phyloP scores from a whole-genome alignment of 1,139 yeast species.

The Sugiyamaella sp. region DNA sequence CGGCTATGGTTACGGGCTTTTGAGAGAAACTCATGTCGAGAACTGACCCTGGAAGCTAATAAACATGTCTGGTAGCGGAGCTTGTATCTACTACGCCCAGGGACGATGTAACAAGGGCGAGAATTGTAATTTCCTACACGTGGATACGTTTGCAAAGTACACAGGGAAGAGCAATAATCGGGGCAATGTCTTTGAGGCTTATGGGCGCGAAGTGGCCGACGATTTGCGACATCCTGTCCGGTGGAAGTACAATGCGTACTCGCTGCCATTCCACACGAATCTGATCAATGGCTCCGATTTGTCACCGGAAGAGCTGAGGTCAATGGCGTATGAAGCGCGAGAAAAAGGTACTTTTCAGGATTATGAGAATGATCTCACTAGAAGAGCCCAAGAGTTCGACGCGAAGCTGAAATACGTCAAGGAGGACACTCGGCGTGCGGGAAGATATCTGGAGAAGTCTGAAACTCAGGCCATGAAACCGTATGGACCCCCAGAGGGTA shows the following conservation, averaged over 20 bases:
- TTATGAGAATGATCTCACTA: conserved; percentile 47
- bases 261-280: conserved; percentile 37
- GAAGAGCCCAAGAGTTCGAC: conserved; percentile 53
- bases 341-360: conserved; percentile 45
- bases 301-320: conserved; percentile 59
- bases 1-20: too few relatives aligned
- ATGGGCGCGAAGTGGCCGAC: conserved; percentile 20
- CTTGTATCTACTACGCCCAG: conserved; percentile 27
- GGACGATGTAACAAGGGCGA: conserved; percentile 34
- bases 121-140: conserved; percentile 30
- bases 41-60: too few relatives aligned
- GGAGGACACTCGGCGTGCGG: conserved; percentile 53
- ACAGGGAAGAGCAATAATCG: conserved; percentile 9
- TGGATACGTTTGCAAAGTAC: conserved; percentile 21
- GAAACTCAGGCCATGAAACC: conserved; percentile 40
- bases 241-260: conserved; percentile 27
- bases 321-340: conserved; percentile 51
- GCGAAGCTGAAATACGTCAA: conserved; percentile 48
- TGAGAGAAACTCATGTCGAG: too few relatives aligned
- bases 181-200: conserved; percentile 17
- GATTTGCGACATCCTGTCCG: conserved; percentile 24
- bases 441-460: conserved; percentile 57
- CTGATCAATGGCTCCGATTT: conserved; percentile 57
- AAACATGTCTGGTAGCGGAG: conserved; percentile 13
- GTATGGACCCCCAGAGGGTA: conserved; percentile 22